Percentiles rank a stretch among this genome's conserved stretches.
Conservation (phyloP, 2,329 filamentous ascomycete species). For the Penicillium sp. region DNA sequence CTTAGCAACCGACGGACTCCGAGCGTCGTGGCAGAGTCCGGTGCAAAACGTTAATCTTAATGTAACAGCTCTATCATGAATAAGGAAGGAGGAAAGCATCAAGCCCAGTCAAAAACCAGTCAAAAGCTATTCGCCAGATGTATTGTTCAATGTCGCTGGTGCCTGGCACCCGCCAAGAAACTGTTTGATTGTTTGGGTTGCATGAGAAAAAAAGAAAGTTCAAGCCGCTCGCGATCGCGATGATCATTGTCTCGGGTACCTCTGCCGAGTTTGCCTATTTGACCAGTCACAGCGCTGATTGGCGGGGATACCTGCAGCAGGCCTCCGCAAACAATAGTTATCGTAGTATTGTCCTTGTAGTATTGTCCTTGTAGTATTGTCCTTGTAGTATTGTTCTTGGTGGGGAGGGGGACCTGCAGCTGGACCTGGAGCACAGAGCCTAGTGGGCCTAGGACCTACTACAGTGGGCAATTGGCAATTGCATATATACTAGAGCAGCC, state of each 20-base stretch:
- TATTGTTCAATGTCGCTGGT: background rate
- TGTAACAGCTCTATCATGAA: background rate
- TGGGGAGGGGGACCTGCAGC: background rate
- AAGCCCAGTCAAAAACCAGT: background rate
- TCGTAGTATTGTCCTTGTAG: constrained; percentile 17
- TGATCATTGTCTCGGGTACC: constrained; percentile 10
- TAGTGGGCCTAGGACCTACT: no score
- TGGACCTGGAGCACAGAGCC: background rate
- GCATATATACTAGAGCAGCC: background rate
- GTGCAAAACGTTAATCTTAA: constrained; percentile 2
- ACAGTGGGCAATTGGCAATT: background rate
- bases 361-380: constrained; percentile 23
- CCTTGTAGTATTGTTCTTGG: constrained; percentile 22
- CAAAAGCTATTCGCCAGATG: background rate
- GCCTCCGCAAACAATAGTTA: constrained; percentile 23
- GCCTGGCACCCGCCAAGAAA: background rate
- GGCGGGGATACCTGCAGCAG: constrained; percentile 17
- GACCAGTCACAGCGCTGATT: constrained; percentile 4
- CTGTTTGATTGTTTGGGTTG: background rate
- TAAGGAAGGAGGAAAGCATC: background rate
- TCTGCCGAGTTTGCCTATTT: background rate
- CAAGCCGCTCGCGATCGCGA: constrained; percentile 13
- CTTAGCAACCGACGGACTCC: constrained; percentile 1
- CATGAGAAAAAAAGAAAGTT: background rate
- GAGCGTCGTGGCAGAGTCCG: background rate